Conservation (phyloP, 306 rosid genomes). For the Abrus precatorius region DNA sequence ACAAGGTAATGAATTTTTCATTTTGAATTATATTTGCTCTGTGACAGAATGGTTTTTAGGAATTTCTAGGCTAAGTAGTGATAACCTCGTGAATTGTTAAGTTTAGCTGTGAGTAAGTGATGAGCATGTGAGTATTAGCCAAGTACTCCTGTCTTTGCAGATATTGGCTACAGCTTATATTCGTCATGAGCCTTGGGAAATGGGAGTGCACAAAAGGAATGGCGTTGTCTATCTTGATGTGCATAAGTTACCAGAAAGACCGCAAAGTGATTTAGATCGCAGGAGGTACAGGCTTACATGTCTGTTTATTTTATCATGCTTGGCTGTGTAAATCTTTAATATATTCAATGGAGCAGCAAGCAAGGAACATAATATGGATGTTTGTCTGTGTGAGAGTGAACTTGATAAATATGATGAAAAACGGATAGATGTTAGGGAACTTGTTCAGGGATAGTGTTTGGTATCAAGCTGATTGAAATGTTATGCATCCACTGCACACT, state of each 20-base stretch:
- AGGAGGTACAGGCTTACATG: slow-evolving; percentile 67
- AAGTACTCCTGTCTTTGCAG: slow-evolving; percentile 54
- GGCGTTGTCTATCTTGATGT: slow-evolving; percentile 98
- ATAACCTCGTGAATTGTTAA: slow-evolving; percentile 20
- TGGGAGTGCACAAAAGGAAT: slow-evolving; percentile 98
- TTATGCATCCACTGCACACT: background rate
- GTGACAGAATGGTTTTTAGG: slow-evolving; percentile 5
- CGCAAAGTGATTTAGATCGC: slow-evolving; percentile 85
- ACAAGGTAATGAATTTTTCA: slow-evolving; percentile 71
- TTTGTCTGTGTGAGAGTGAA: slow-evolving; percentile 3
- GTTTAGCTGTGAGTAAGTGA: background rate
- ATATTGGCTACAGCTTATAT: slow-evolving; percentile 91
- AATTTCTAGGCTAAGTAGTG: background rate
- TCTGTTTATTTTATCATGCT: slow-evolving; percentile 19
- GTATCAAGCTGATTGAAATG: slow-evolving; percentile 19
- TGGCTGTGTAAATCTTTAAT: slow-evolving; percentile 21
- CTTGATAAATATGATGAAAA: background rate
- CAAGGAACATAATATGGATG: slow-evolving; percentile 2
- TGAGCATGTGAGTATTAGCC: slow-evolving; percentile 8
- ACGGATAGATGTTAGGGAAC: slow-evolving; percentile 2
- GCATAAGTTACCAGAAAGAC: slow-evolving; percentile 92
- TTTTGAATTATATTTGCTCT: slow-evolving; percentile 14
- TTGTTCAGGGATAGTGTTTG: slow-evolving; percentile 30
- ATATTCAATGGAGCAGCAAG: background rate
- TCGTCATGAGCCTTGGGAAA: slow-evolving; percentile 96